Conservation (phyloP, 441 rosid species). For the Manihot esculenta region DNA sequence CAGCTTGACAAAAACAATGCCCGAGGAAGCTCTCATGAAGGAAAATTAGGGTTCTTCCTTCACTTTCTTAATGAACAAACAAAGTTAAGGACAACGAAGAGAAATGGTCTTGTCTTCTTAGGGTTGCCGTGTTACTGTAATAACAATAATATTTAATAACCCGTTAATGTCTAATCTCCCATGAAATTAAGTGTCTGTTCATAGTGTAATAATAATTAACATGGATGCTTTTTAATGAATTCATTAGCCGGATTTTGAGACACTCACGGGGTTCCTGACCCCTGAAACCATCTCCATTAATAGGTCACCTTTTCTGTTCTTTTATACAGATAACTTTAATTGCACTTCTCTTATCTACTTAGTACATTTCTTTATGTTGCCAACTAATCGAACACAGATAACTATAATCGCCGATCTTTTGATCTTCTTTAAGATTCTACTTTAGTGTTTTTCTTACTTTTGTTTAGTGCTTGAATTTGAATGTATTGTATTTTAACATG, state of each 20-base stretch:
- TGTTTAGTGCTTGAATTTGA: no score
- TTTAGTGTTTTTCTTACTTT: no score
- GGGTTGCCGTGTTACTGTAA: no score
- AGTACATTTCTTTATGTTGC: conserved; percentile 5
- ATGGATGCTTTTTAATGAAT: not conserved
- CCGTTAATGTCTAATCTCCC: no score
- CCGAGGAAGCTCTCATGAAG: not conserved
- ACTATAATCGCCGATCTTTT: no score
- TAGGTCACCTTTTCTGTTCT: conserved; percentile 17
- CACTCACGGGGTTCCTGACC: conserved; percentile 12
- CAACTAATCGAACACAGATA: conserved; percentile 1
- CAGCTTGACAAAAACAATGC: not conserved
- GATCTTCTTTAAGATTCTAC: not conserved
- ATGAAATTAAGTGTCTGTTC: not conserved
- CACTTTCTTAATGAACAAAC: not conserved
- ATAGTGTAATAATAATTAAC: not conserved
- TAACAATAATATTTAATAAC: no score
- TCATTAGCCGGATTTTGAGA: conserved; percentile 20
- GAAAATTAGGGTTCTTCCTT: conserved; percentile 35
- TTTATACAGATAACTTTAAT: conserved; percentile 3
- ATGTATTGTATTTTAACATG: not conserved
- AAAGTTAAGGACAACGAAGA: conserved; percentile 13
- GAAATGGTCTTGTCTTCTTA: conserved; percentile 12
- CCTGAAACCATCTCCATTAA: conserved; percentile 1
- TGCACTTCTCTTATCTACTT: conserved; percentile 16